These are phyloP conservation scores for Suillus plorans DNA, from an alignment of 768 basidiomycete genomes.

Conservation along the genomic window DNA sequence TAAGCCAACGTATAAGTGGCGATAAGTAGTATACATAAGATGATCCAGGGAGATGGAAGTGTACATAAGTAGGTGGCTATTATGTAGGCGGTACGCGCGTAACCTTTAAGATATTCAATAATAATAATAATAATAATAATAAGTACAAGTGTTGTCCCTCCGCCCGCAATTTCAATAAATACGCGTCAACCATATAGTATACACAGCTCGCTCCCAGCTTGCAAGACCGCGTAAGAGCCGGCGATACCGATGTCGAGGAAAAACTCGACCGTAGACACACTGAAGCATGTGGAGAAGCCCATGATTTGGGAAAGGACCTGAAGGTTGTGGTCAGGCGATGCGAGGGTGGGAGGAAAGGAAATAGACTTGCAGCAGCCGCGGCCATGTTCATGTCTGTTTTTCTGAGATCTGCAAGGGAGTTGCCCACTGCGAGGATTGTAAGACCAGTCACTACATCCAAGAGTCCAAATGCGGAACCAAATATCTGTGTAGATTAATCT, in stretches of 20 bases:
- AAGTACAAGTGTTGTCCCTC: slow-evolving; percentile 39
- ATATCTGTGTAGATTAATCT: slow-evolving; percentile 52
- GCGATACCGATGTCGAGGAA: slow-evolving; percentile 89
- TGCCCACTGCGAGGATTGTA: slow-evolving; percentile 95
- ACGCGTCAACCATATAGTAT: slow-evolving; percentile 71
- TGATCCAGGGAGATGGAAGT: not conserved
- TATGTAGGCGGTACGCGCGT: not conserved
- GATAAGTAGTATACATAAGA: not conserved
- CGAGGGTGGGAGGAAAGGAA: not conserved
- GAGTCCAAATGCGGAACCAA: slow-evolving; percentile 90
- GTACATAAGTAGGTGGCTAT: no score
- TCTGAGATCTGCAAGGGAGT: slow-evolving; percentile 93
- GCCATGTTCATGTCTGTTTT: slow-evolving; percentile 91
- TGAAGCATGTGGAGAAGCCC: slow-evolving; percentile 95
- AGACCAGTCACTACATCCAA: slow-evolving; percentile 96
- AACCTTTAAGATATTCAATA: not conserved
- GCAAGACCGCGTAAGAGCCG: slow-evolving; percentile 77
- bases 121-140: no score
- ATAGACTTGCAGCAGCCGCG: slow-evolving; percentile 51
- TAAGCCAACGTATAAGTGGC: not conserved
- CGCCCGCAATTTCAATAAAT: slow-evolving; percentile 77
- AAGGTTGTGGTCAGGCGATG: not conserved
- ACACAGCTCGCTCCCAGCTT: slow-evolving; percentile 57
- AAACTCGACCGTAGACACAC: slow-evolving; percentile 89
- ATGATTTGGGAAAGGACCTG: slow-evolving; percentile 86